A percentile compares a stretch with the other conserved stretches of the same genome.
phyloP scores from a whole-genome alignment of 164 flowering plant species.

The Piper betle region DNA sequence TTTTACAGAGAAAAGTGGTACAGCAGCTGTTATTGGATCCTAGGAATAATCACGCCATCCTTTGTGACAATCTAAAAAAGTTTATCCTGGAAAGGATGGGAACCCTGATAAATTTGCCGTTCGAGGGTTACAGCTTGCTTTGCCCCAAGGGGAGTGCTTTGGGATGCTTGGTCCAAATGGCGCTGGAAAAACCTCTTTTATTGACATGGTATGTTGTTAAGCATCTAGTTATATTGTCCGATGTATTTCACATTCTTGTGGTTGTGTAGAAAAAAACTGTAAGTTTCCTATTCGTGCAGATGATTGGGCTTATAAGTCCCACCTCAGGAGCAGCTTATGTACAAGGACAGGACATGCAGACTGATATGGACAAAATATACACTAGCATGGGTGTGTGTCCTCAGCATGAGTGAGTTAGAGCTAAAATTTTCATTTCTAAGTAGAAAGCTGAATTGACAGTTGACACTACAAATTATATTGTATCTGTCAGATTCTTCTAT shows the following conservation, averaged over 20 bases:
- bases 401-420: conserved; percentile 74
- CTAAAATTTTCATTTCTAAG: not conserved
- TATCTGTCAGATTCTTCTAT: not conserved
- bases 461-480: no score
- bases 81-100: conserved; percentile 88
- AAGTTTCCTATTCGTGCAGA: conserved; percentile 23
- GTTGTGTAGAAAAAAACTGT: not conserved
- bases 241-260: not conserved
- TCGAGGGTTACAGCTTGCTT: conserved; percentile 77
- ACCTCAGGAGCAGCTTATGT: conserved; percentile 67
- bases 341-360: conserved; percentile 54
- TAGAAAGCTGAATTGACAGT: no score
- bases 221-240: not conserved
- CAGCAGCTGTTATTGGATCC: not conserved
- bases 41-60: conserved; percentile 34
- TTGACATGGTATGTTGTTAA: conserved; percentile 61
- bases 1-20: conserved; percentile 42
- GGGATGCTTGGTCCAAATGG: conserved; percentile 99
- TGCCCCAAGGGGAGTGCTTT: conserved; percentile 88
- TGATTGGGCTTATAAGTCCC: conserved; percentile 91
- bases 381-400: conserved; percentile 98
- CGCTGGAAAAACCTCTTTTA: conserved; percentile 94
- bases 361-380: conserved; percentile 70
- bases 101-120: conserved; percentile 85
- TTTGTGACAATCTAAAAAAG: conserved; percentile 68